phyloP scores from a whole-genome alignment of 257 asterid species.

The Penstemon newberryi region DNA sequence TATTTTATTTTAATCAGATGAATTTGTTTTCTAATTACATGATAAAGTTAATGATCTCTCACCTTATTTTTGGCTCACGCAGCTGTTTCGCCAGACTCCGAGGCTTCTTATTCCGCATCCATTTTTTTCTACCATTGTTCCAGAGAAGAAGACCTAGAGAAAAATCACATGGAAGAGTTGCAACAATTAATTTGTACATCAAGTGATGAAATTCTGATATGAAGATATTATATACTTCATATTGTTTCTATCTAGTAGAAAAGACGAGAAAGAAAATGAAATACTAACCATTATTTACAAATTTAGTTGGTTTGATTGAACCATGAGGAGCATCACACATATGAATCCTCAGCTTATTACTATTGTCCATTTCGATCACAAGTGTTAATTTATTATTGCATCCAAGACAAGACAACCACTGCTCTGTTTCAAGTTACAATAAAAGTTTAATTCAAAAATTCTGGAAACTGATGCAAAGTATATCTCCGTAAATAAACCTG shows the following conservation, averaged over 20 bases:
- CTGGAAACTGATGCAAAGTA: no score
- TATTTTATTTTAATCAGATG: no score
- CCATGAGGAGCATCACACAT: conserved; percentile 48
- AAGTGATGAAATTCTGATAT: no score
- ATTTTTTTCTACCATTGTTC: conserved; percentile 74
- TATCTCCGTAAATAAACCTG: no score
- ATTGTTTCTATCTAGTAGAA: no score
- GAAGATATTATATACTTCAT: no score
- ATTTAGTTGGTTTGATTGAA: conserved; percentile 58
- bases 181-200: no score
- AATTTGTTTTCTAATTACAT: background rate
- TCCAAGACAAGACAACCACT: conserved; percentile 79
- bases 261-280: no score
- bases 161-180: no score
- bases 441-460: no score
- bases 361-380: conserved; percentile 51
- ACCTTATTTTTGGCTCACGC: conserved; percentile 72
- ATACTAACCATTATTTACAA: conserved; percentile 69
- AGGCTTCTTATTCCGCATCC: conserved; percentile 57
- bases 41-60: conserved; percentile 22
- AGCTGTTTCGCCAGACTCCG: conserved; percentile 38
- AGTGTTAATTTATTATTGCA: conserved; percentile 50
- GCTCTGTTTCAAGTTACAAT: conserved; percentile 70
- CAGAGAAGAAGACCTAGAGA: conserved; percentile 66
- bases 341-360: conserved; percentile 37